A percentile compares a stretch with the other conserved stretches of the same genome.
phyloP scores from a whole-genome alignment of 441 rosid genomes.

The Daphne laureola region DNA sequence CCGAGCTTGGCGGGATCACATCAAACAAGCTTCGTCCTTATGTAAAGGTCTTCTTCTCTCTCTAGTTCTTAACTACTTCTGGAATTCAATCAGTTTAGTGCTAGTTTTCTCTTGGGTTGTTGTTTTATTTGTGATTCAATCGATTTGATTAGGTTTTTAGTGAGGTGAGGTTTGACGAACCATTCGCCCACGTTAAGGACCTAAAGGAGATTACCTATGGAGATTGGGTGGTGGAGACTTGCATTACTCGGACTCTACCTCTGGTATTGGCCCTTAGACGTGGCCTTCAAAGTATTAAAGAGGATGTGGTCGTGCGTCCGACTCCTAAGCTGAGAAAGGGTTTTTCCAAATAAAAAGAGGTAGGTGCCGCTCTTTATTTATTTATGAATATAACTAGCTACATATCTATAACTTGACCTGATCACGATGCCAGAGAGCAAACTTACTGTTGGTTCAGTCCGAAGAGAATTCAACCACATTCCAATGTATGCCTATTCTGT shows the following conservation, averaged over 20 bases:
- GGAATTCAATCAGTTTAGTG: neutral
- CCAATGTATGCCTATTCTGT: too few species aligned
- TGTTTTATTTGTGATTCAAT: constrained; percentile 8
- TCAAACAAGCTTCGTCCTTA: neutral
- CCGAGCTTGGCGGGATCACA: too few species aligned
- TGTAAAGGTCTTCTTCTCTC: constrained; percentile 13
- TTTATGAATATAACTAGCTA: too few species aligned
- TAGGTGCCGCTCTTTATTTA: too few species aligned
- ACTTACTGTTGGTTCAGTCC: too few species aligned
- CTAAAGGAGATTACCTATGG: constrained; percentile 32
- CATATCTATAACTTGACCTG: too few species aligned
- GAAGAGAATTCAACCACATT: too few species aligned
- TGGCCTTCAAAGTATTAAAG: constrained; percentile 51
- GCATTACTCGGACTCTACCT: constrained; percentile 58
- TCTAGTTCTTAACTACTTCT: neutral
- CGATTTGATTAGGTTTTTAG: constrained; percentile 24
- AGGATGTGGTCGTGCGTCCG: too few species aligned
- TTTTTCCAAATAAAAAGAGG: too few species aligned
- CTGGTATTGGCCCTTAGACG: constrained; percentile 72
- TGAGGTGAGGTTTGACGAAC: constrained; percentile 64
- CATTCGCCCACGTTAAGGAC: constrained; percentile 27
- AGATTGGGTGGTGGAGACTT: constrained; percentile 49
- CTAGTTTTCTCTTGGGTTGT: neutral
- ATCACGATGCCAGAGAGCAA: too few species aligned
- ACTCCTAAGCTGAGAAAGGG: too few species aligned